phyloP scores from a whole-genome alignment of 2,329 filamentous ascomycete species.

The Stenocarpella maydis region DNA sequence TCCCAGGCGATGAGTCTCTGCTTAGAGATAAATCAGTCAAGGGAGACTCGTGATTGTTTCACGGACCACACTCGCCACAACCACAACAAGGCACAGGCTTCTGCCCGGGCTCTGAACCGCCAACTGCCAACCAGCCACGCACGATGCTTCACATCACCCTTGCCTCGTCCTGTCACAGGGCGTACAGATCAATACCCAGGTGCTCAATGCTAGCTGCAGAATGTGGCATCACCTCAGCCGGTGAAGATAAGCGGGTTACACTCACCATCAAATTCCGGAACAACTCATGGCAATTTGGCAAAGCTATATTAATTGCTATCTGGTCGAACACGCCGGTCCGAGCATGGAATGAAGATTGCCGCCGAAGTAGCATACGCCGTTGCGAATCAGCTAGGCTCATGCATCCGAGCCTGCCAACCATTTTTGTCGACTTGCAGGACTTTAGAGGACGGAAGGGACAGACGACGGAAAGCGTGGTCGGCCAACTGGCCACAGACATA shows the following conservation, averaged over 20 bases:
- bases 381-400: neutral
- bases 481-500: neutral
- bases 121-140: neutral
- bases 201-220: neutral
- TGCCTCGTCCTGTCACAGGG: neutral
- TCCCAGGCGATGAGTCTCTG: constrained; percentile 39
- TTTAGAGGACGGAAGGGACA: constrained; percentile 1
- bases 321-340: neutral
- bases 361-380: neutral
- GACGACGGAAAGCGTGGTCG: neutral
- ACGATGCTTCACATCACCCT: neutral
- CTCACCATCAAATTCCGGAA: neutral
- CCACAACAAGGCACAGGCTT: neutral
- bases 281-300: constrained; percentile 8
- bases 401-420: constrained; percentile 9
- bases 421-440: constrained; percentile 13
- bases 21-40: constrained; percentile 35
- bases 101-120: neutral
- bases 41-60: neutral
- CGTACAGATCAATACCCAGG: constrained; percentile 15
- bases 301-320: neutral
- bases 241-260: constrained; percentile 27
- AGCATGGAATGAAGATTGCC: neutral
- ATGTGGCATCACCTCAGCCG: constrained; percentile 10
- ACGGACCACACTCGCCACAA: neutral